phyloP scores from a whole-genome alignment of 495 filamentous ascomycete species.

The Penicillium canescens region DNA sequence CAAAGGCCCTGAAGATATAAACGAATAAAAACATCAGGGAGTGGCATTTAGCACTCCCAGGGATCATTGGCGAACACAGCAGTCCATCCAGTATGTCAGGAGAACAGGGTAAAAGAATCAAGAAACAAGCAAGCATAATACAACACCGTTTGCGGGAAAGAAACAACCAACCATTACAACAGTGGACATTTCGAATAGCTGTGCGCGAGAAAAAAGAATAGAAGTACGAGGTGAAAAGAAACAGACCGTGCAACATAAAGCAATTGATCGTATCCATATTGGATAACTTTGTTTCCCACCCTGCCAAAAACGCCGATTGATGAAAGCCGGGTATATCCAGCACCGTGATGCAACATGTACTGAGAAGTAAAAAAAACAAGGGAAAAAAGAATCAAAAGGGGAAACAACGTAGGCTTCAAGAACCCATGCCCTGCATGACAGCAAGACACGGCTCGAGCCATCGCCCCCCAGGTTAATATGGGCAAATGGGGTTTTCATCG shows the following conservation, averaged over 20 bases:
- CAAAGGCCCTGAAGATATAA: not conserved
- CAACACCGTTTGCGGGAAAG: slow-evolving; percentile 11
- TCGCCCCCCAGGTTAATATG: slow-evolving; percentile 8
- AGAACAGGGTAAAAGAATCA: not conserved
- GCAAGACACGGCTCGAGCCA: slow-evolving; percentile 1
- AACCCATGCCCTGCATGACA: not conserved
- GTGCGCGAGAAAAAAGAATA: slow-evolving; percentile 11
- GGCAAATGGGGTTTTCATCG: slow-evolving; percentile 12
- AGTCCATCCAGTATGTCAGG: not conserved
- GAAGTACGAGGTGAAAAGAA: slow-evolving; percentile 2
- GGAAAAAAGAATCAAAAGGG: slow-evolving; percentile 7
- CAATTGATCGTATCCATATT: slow-evolving; percentile 30
- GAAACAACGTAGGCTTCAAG: slow-evolving; percentile 15
- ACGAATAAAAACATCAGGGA: slow-evolving; percentile 6
- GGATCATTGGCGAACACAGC: slow-evolving; percentile 9
- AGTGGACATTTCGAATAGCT: slow-evolving; percentile 22
- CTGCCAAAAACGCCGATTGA: slow-evolving; percentile 42
- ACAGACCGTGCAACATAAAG: slow-evolving; percentile 18
- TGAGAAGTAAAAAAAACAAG: slow-evolving; percentile 29
- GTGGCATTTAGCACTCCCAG: slow-evolving; percentile 1
- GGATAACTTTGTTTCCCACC: slow-evolving; percentile 30
- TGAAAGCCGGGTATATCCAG: slow-evolving; percentile 56
- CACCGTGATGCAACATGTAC: slow-evolving; percentile 56
- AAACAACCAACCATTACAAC: slow-evolving; percentile 31
- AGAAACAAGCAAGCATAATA: slow-evolving; percentile 3